Conservation (phyloP, 768 basidiomycete genomes). For the Naematelia aurantialba region DNA sequence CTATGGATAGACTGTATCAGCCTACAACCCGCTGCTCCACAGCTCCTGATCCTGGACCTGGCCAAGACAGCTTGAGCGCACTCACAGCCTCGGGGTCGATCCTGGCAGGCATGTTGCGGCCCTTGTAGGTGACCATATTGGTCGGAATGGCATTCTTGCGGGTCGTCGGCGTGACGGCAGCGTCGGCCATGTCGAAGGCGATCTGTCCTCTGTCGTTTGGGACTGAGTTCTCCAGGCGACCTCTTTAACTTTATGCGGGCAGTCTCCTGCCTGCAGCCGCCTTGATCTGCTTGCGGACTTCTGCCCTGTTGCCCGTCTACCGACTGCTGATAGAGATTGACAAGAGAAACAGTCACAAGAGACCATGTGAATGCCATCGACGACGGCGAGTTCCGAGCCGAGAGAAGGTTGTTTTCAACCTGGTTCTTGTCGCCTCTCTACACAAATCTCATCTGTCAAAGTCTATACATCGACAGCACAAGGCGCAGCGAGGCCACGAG, state of each 20-base stretch:
- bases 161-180: slow-evolving; percentile 12
- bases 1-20: too few species aligned
- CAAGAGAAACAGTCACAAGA: too few species aligned
- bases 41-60: neutral
- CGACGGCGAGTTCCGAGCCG: neutral
- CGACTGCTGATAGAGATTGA: too few species aligned
- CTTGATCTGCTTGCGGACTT: too few species aligned
- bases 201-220: neutral
- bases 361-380: too few species aligned
- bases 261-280: too few species aligned
- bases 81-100: slow-evolving; percentile 44
- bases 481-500: neutral
- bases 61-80: neutral
- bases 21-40: slow-evolving; percentile 3
- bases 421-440: neutral
- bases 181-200: slow-evolving; percentile 9
- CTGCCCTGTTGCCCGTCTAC: too few species aligned
- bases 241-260: neutral
- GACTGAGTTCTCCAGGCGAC: neutral
- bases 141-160: slow-evolving; percentile 35
- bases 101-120: slow-evolving; percentile 35
- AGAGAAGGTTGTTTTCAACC: neutral
- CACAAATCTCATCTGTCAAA: neutral
- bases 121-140: slow-evolving; percentile 39
- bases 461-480: neutral